phyloP scores from a whole-genome alignment of 2,329 filamentous ascomycete species.

The Kalaharituber pfeilii region DNA sequence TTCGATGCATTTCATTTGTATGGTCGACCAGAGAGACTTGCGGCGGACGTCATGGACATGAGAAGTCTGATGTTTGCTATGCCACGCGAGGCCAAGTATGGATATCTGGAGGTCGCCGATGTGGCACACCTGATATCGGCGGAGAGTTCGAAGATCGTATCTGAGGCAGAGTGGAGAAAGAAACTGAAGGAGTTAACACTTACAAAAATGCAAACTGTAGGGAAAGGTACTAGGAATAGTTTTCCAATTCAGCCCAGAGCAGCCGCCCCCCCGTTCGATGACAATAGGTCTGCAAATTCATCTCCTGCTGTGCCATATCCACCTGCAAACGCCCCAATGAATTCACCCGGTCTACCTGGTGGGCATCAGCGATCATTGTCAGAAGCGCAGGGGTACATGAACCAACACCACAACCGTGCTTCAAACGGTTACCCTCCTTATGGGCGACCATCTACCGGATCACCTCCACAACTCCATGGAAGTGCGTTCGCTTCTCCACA shows the following conservation, averaged over 20 bases:
- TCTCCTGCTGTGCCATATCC: conserved; percentile 13
- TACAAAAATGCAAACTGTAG: conserved; percentile 51
- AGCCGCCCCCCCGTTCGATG: conserved; percentile 25
- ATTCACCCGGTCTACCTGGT: conserved; percentile 11
- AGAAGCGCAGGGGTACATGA: conserved; percentile 31
- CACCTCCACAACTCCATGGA: not conserved
- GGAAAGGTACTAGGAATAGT: conserved; percentile 24
- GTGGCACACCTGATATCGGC: conserved; percentile 64
- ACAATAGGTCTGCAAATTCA: conserved; percentile 6
- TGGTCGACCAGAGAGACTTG: conserved; percentile 67
- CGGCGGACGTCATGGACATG: conserved; percentile 72
- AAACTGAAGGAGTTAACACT: conserved; percentile 77
- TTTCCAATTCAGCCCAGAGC: conserved; percentile 28
- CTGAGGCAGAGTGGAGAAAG: conserved; percentile 75
- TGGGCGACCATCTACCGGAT: not conserved
- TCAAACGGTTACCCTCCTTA: not conserved
- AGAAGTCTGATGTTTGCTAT: conserved; percentile 96
- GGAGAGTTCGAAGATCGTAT: conserved; percentile 59
- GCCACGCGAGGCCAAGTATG: conserved; percentile 72
- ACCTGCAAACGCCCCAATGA: conserved; percentile 14
- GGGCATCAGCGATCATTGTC: conserved; percentile 35
- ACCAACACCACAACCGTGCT: conserved; percentile 25
- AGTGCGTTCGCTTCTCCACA: not conserved
- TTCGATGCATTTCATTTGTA: conserved; percentile 89
- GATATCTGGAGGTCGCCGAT: conserved; percentile 78